These are phyloP conservation scores for Aureobasidium uvarum DNA, from an alignment of 2,329 filamentous ascomycete species.

Conservation along the genomic window DNA sequence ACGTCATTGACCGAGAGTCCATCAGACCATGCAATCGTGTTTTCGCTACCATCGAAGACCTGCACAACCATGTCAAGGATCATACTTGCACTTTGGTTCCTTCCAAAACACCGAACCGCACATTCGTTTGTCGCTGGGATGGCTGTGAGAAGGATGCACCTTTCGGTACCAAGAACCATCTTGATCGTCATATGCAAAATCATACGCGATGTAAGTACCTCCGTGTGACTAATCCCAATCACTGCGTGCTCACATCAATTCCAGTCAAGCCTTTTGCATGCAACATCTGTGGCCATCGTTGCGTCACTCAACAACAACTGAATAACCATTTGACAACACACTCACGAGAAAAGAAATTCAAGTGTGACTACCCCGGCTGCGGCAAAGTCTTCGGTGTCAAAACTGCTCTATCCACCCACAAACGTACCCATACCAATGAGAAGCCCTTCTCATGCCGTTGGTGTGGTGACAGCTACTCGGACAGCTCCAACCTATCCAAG, in stretches of 20 bases:
- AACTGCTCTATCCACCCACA: constrained; percentile 67
- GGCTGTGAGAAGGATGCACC: constrained; percentile 55
- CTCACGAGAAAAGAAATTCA: constrained; percentile 63
- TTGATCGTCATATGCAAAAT: constrained; percentile 63
- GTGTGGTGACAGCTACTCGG: constrained; percentile 39
- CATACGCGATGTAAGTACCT: constrained; percentile 52
- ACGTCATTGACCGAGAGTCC: not conserved
- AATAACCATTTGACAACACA: constrained; percentile 67
- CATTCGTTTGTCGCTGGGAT: constrained; percentile 57
- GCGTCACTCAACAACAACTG: constrained; percentile 66
- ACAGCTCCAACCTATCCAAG: constrained; percentile 39
- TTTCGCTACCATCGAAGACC: constrained; percentile 49
- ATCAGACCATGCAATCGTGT: constrained; percentile 30
- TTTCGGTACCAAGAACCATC: constrained; percentile 61
- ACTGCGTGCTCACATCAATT: not conserved
- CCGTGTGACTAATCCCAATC: no score
- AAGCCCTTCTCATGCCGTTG: constrained; percentile 47
- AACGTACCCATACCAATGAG: constrained; percentile 63
- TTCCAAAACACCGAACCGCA: constrained; percentile 46
- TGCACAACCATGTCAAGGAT: constrained; percentile 56
- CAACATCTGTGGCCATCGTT: constrained; percentile 39
- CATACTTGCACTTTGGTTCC: constrained; percentile 49
- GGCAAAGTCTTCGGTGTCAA: constrained; percentile 64
- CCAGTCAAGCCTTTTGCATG: constrained; percentile 47
- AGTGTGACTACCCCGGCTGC: constrained; percentile 52